Percentiles rank a stretch among this genome's conserved stretches.
phyloP scores from a whole-genome alignment of 116 monocot species.

The Papilionanthe hybrid region DNA sequence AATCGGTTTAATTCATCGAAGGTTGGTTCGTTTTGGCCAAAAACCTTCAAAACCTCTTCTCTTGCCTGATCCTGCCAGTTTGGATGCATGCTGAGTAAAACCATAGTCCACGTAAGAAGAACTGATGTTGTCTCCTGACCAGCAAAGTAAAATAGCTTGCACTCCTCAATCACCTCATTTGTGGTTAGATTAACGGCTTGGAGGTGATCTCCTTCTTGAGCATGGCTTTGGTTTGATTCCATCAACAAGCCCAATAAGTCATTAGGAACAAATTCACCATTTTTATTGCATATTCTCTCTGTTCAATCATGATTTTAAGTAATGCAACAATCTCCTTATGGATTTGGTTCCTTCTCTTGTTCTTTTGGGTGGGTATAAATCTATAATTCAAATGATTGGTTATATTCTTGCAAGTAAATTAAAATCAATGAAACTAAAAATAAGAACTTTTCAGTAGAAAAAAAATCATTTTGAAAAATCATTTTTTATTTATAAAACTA shows the following conservation, averaged over 20 bases:
- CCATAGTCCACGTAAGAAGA: slow-evolving; percentile 37
- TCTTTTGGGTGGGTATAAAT: slow-evolving; percentile 28
- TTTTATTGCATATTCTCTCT: slow-evolving; percentile 22
- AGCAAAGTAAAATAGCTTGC: slow-evolving; percentile 52
- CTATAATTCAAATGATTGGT: background rate
- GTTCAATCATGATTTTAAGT: slow-evolving; percentile 15
- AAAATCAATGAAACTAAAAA: background rate
- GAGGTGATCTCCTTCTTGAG: slow-evolving; percentile 8
- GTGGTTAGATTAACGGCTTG: slow-evolving; percentile 16
- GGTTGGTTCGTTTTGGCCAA: slow-evolving; percentile 33
- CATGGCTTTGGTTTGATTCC: slow-evolving; percentile 19
- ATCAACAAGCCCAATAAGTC: slow-evolving; percentile 40
- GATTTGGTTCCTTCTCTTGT: slow-evolving; percentile 19
- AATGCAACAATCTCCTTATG: slow-evolving; percentile 12
- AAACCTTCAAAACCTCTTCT: slow-evolving; percentile 29
- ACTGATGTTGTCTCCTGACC: slow-evolving; percentile 37
- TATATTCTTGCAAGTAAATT: background rate
- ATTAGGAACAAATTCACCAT: slow-evolving; percentile 6
- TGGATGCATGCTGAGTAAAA: slow-evolving; percentile 30
- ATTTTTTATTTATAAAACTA: too few relatives aligned
- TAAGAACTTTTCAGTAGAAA: background rate
- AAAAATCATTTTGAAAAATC: too few relatives aligned
- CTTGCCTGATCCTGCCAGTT: slow-evolving; percentile 31
- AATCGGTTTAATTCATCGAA: slow-evolving; percentile 23
- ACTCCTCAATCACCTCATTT: slow-evolving; percentile 49